These are phyloP conservation scores for Trametes coccinea DNA, from an alignment of 768 basidiomycete species.

Conservation along the genomic window DNA sequence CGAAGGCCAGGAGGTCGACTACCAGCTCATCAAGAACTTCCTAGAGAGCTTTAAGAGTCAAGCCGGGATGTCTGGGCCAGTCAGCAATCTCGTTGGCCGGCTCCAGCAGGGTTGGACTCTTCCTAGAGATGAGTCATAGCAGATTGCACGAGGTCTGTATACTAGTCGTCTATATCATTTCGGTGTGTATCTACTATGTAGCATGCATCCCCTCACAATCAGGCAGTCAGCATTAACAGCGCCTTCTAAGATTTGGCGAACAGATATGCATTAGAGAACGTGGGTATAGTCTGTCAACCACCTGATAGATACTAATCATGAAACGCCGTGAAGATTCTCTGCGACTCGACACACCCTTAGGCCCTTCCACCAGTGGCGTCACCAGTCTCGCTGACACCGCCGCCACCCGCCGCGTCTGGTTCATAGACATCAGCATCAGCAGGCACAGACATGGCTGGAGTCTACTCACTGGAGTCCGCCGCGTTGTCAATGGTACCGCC, in stretches of 20 bases:
- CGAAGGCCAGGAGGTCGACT: conserved; percentile 63
- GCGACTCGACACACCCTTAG: conserved; percentile 10
- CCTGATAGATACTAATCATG: conserved; percentile 16
- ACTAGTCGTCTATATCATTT: neutral
- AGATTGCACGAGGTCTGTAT: neutral
- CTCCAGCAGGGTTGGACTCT: conserved; percentile 73
- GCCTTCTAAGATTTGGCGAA: neutral
- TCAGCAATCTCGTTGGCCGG: conserved; percentile 85
- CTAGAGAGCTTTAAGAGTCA: conserved; percentile 95
- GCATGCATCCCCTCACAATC: neutral
- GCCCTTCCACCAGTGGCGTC: conserved; percentile 25
- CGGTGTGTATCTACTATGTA: neutral
- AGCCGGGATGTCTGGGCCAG: conserved; percentile 85
- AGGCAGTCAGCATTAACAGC: too few relatives aligned
- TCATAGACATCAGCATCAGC: neutral
- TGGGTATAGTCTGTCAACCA: conserved; percentile 27
- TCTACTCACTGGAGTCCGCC: conserved; percentile 21
- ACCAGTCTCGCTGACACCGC: conserved; percentile 23
- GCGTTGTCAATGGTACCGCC: conserved; percentile 24
- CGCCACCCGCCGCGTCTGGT: conserved; percentile 21
- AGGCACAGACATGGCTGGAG: too few relatives aligned
- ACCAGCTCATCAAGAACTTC: conserved; percentile 94
- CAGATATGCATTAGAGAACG: conserved; percentile 19
- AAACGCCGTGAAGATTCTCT: conserved; percentile 10
- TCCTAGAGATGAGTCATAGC: conserved; percentile 58